Base-by-base conservation (phyloP, 495 filamentous ascomycete species). In the Hypoxylon trugodes region DNA sequence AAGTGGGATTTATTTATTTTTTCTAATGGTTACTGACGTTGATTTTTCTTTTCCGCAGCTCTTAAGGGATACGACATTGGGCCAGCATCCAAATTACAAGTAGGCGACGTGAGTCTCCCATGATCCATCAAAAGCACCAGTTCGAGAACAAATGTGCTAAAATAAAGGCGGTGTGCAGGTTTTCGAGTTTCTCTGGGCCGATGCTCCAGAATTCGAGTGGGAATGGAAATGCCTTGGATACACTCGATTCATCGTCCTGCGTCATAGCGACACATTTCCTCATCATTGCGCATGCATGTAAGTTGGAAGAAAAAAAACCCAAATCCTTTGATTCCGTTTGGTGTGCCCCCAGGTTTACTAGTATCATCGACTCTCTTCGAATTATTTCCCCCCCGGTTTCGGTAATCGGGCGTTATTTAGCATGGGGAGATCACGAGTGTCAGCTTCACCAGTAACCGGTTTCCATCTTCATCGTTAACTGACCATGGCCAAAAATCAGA, bases 121-220 rank as follows among this genome's bases (percentile, higher is more conserved):
- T 35, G 12, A 13, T 41, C 19, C 26, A 30, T 35, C n/a, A 21
- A 22, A 45, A 24, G 16, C 25, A 19, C 37, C 26, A 37, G 24
- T 28, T 12, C 6, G 18, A 59, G 24, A 19, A 18, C 6, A 4
- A 37, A 22, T 15, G 21, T 56, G 40, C 56, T 65, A 52, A 65
- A 52, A 53, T 32, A 15, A 38, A 21, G 38, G 3, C 5, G 24
- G 35, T 13, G 6, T 51, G 15, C 50, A 73, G 70, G 70, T 73
- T n/a, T 73, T 73, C 53, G 70, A 73, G 57, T 73, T 73, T 59
- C 68, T 73, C 25, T 73, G 70, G 70, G 70, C 70, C 47, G 70
- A 73, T 26, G 64, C 67, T 25, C 57, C 64, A 28, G 70, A 73
- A 25, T 73, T 73, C 13, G 67, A 73, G 43, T 73, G 70, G 70